These are phyloP conservation scores for Penicillium paradoxum DNA, from an alignment of 495 filamentous ascomycete species.

Conservation along the genomic window DNA sequence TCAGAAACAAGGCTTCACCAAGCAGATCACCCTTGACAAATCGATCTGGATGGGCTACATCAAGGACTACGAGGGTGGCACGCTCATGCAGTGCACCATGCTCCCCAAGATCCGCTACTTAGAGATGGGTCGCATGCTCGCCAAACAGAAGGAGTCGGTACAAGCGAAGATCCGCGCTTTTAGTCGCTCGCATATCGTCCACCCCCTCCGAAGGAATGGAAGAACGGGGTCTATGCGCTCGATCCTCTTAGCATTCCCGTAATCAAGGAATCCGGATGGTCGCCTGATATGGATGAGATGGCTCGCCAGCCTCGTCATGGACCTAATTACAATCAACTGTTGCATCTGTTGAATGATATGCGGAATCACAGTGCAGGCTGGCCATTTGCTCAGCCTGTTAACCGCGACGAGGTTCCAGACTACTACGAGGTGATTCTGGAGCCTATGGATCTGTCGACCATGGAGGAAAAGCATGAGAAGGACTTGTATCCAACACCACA, in stretches of 20 bases:
- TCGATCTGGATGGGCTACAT: slow-evolving; percentile 99
- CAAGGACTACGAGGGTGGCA: slow-evolving; percentile 98
- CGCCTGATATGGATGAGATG: slow-evolving; percentile 93
- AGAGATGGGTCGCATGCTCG: slow-evolving; percentile 87
- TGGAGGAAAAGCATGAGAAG: slow-evolving; percentile 93
- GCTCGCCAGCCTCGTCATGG: slow-evolving; percentile 96
- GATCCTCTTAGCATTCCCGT: slow-evolving; percentile 77
- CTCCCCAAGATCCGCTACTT: slow-evolving; percentile 91
- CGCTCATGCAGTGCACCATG: slow-evolving; percentile 99
- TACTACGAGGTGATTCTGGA: slow-evolving; percentile 99
- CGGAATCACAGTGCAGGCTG: slow-evolving; percentile 88
- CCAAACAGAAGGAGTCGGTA: slow-evolving; percentile 94
- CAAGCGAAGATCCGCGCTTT: slow-evolving; percentile 91
- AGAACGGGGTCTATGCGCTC: slow-evolving; percentile 61
- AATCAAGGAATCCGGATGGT: slow-evolving; percentile 90
- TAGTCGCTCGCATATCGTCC: slow-evolving; percentile 81
- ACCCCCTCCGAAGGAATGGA: slow-evolving; percentile 84
- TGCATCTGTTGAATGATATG: slow-evolving; percentile 90
- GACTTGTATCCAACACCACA: slow-evolving; percentile 88
- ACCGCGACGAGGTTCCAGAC: slow-evolving; percentile 89
- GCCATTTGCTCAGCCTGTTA: slow-evolving; percentile 94
- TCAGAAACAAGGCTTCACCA: slow-evolving; percentile 98
- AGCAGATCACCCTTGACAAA: slow-evolving; percentile 90
- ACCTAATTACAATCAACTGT: slow-evolving; percentile 88
- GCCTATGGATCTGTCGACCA: slow-evolving; percentile 94